Evolutionary conservation across 805 yeast genomes (phyloP), one percentile per base, ranked within the genome.

Genomic region (Candida insectorum): DNA sequence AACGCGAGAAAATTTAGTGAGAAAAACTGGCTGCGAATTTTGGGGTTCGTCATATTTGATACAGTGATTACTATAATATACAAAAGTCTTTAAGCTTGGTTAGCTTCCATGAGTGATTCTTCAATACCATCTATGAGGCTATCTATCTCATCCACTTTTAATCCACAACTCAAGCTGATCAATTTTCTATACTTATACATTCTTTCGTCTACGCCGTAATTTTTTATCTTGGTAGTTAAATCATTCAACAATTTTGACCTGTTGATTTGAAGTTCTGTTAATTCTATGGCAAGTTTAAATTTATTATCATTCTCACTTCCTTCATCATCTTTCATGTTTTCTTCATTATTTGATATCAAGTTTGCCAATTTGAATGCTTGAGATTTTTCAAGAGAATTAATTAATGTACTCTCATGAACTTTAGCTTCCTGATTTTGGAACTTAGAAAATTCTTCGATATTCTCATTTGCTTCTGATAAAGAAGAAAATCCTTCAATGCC

Each of bases 41-140:
- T n/a, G n/a, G n/a, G n/a, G n/a, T n/a, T n/a, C n/a, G n/a, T n/a
- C n/a, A n/a, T n/a, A n/a, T n/a, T n/a, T n/a, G n/a, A n/a, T n/a
- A n/a, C n/a, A n/a, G n/a, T n/a, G n/a, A n/a, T n/a, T n/a, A n/a
- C n/a, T n/a, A n/a, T n/a, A n/a, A n/a, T n/a, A n/a, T n/a, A n/a
- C n/a, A n/a, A n/a, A n/a, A n/a, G n/a, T n/a, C n/a, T n/a, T n/a
- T n/a, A n/a, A n/a, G n/a, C n/a, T n/a, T n/a, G 11, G 17, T 29
- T 29, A 25, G 25, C 43, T 28, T 51, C 59, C 47, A 54, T 47
- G 37, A 56, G 45, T 36, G 58, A 53, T 33, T 56, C 62, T 34
- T 56, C 87, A 26, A 91, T 84, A 14, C 91, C 96, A 44, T 85
- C 91, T 31, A 91, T 67, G 38, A 87, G 69, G 19, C 85, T 82